Percentiles rank a stretch among this genome's conserved stretches.
phyloP scores from a whole-genome alignment of 306 rosid species.

The Parietaria judaica region DNA sequence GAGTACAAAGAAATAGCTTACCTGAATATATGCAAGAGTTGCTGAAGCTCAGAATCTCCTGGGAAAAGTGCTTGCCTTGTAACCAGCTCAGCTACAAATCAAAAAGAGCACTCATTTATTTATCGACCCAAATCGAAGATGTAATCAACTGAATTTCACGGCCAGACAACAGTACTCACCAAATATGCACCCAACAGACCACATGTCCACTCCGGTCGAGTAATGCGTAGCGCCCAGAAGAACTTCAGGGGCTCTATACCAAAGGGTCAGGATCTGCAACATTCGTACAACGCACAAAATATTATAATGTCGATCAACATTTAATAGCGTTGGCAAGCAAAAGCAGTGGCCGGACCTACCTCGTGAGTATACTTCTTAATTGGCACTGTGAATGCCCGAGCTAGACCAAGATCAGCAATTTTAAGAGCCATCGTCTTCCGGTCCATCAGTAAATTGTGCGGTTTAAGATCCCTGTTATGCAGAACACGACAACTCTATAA shows the following conservation, averaged over 20 bases:
- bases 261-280: conserved; percentile 71
- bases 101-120: neutral
- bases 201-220: conserved; percentile 89
- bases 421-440: conserved; percentile 74
- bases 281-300: too few species aligned
- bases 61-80: conserved; percentile 81
- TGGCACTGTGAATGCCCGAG: conserved; percentile 87
- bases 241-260: conserved; percentile 98
- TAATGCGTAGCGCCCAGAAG: conserved; percentile 93
- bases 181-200: conserved; percentile 95
- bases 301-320: neutral
- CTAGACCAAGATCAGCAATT: conserved; percentile 93
- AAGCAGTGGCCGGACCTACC: conserved; percentile 22
- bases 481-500: neutral
- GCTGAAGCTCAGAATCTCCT: conserved; percentile 96
- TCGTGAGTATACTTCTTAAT: conserved; percentile 94
- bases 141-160: neutral
- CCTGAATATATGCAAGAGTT: conserved; percentile 96
- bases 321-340: neutral
- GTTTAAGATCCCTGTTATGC: conserved; percentile 69
- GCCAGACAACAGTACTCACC: conserved; percentile 30
- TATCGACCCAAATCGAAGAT: neutral
- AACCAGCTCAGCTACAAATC: conserved; percentile 66
- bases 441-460: conserved; percentile 93
- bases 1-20: neutral